A percentile compares a stretch with the other conserved stretches of the same genome.
phyloP scores from a whole-genome alignment of 2,329 filamentous ascomycete genomes.

The Eutypa lata region DNA sequence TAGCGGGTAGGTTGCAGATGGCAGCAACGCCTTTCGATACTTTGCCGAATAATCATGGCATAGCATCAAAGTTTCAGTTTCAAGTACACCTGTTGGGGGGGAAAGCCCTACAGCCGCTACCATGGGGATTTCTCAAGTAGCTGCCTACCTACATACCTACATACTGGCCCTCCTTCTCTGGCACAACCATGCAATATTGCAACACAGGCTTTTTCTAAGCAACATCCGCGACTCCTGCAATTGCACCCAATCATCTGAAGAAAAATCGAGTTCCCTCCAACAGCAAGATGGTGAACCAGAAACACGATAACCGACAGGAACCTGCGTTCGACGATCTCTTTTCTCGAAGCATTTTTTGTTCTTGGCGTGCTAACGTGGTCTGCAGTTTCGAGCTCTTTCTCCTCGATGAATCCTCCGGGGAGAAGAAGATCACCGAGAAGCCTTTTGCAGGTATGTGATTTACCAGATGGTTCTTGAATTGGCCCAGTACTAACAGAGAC shows the following conservation, averaged over 20 bases:
- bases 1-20: too few relatives aligned
- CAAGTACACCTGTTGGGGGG: too few relatives aligned
- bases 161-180: too few relatives aligned
- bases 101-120: too few relatives aligned
- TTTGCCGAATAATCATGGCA: too few relatives aligned
- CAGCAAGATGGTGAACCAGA: not conserved
- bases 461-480: not conserved
- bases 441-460: slow-evolving; percentile 78
- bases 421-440: slow-evolving; percentile 91
- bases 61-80: too few relatives aligned
- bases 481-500: slow-evolving; percentile 1
- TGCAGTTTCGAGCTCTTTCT: slow-evolving; percentile 89
- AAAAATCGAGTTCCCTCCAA: not conserved
- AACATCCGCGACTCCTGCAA: not conserved
- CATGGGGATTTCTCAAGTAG: too few relatives aligned
- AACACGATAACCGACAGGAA: not conserved
- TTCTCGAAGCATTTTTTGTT: not conserved
- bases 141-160: not conserved
- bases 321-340: not conserved
- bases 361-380: slow-evolving; percentile 15
- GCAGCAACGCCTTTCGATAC: too few relatives aligned
- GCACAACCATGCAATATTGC: not conserved
- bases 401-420: slow-evolving; percentile 65
- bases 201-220: not conserved
- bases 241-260: not conserved